Evolutionary conservation across 495 filamentous ascomycete species (phyloP), one percentile per base, ranked within the genome.

Genomic region (Neurospora sp.): DNA sequence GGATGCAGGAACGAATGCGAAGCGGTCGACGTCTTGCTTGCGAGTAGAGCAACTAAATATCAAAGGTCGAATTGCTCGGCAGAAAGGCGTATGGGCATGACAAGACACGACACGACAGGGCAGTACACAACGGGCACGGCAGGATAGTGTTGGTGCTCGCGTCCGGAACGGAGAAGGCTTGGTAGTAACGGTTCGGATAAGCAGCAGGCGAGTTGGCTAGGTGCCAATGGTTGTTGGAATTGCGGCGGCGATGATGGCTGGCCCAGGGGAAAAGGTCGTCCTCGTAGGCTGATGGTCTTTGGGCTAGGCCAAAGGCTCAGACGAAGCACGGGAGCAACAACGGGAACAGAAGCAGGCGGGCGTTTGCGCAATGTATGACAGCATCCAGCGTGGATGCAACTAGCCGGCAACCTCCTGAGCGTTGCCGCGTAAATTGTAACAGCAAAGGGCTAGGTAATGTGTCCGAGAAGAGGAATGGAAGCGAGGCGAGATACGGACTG

Each of bases 341-440:
- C 27, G 53, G 53, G 27, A 65, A 35, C 53, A 65, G 53, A 65
- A 65, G 53, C 53, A 71, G 71, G 65, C 59, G 72, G 74, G 74
- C 35, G 79, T 76, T 75, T 79, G 79, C 75, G 65, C 72, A 73
- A 75, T 41, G 78, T 80, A 73, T 69, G 71, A 80, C 79, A 74
- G 73, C 75, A 70, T 77, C 74, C 70, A 77, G 71, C 44, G 71
- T 69, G 39, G 73, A 77, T 75, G 79, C 77, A 80, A 71, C 75
- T 70, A 78, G 72, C 79, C 79, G 79, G 70, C 39, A 39, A 70
- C 73, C 69, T 53, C 65, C 40, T n/a, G 70, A 47, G 39, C 47
- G 39, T 38, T 59, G 37, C 16, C 44, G 69, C 27, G 53, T 18
- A 65, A 65, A 65, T 37, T 37, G 27, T 65, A 35, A 65, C 27